Evolutionary conservation across 352 stramenopile genomes (phyloP).

Genomic region (Phytopythium ostracodes): DNA sequence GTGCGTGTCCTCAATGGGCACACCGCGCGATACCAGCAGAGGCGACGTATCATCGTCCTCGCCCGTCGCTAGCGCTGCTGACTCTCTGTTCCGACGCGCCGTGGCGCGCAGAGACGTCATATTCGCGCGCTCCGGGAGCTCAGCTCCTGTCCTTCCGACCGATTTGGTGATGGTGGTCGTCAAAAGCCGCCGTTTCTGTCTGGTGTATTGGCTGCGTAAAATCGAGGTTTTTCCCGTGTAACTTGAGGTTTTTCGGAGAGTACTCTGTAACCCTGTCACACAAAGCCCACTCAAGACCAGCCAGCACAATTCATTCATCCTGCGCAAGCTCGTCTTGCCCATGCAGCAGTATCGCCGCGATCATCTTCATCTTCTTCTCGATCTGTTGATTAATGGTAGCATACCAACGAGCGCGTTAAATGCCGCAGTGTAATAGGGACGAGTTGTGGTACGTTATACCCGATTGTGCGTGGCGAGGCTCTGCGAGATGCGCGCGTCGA

Average conservation of each 20-base stretch:
- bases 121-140: neutral
- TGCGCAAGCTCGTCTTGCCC: slow-evolving; percentile 15
- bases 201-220: neutral
- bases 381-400: slow-evolving; percentile 19
- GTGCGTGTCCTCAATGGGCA: slow-evolving; percentile 18
- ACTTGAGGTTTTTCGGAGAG: slow-evolving; percentile 3
- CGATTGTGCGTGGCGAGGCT: slow-evolving; percentile 30
- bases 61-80: neutral
- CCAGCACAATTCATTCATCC: neutral
- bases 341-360: slow-evolving; percentile 35
- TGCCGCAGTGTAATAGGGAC: neutral
- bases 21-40: slow-evolving; percentile 18
- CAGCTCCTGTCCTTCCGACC: neutral
- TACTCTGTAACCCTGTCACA: neutral
- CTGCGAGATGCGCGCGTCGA: slow-evolving; percentile 20
- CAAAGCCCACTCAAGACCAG: too few species aligned
- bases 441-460: slow-evolving; percentile 9
- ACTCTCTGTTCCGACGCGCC: neutral
- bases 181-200: neutral
- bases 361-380: slow-evolving; percentile 56
- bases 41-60: slow-evolving; percentile 1
- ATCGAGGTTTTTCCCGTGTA: neutral
- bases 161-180: neutral
- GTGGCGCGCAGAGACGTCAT: neutral
- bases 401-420: neutral